Conservation (phyloP, 805 yeast genomes). For the Clavispora vitiphila region DNA sequence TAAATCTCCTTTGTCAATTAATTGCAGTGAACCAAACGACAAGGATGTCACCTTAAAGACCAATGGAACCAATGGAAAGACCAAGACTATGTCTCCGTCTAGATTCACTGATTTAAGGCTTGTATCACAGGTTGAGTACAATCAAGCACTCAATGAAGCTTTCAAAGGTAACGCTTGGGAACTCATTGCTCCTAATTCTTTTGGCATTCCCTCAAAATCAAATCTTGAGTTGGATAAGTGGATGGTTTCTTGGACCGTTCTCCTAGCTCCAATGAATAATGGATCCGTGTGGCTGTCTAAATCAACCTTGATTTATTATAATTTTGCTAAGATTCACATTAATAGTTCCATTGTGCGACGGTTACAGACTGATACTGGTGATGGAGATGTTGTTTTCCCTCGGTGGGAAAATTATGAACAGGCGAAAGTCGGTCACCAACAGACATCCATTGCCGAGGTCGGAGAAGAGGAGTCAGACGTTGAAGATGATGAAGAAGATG, state of each 20-base stretch:
- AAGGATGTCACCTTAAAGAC: background rate
- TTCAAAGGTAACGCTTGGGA: conserved; percentile 60
- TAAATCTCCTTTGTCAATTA: background rate
- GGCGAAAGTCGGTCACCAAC: background rate
- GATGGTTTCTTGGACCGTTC: conserved; percentile 79
- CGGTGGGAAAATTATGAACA: conserved; percentile 22
- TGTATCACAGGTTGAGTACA: conserved; percentile 64
- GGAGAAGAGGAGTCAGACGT: conserved; percentile 17
- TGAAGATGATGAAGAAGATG: conserved; percentile 16
- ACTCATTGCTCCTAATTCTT: conserved; percentile 50
- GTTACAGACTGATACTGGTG: conserved; percentile 27
- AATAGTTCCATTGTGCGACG: conserved; percentile 48
- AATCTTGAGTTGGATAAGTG: conserved; percentile 66
- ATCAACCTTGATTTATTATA: conserved; percentile 63
- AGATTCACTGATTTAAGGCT: conserved; percentile 47
- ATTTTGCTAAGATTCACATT: conserved; percentile 71
- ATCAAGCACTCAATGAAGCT: conserved; percentile 56
- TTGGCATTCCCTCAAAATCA: conserved; percentile 65
- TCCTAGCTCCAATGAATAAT: conserved; percentile 55
- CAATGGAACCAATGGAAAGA: background rate
- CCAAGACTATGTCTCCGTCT: background rate
- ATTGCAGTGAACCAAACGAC: background rate
- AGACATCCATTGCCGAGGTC: conserved; percentile 13
- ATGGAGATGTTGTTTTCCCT: conserved; percentile 25
- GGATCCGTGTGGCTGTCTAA: conserved; percentile 62